Percentiles rank a stretch among this genome's conserved stretches.
Evolutionary conservation across 345 rosid genomes (phyloP).

Genomic region (Gossypium herbaceum): DNA sequence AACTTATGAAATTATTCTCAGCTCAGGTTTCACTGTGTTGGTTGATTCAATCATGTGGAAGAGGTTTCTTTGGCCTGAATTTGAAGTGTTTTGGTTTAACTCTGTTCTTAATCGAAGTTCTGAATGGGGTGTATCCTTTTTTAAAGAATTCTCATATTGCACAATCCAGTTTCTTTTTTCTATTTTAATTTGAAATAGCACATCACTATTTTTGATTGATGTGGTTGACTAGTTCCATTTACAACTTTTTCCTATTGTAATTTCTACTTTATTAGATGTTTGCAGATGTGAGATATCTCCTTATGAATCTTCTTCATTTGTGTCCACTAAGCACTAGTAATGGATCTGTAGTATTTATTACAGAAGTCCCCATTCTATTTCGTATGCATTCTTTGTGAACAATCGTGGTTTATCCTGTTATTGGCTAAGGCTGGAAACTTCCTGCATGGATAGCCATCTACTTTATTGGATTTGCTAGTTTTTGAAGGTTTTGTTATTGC

Average conservation of each 20-base stretch:
- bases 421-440: slow-evolving; percentile 1
- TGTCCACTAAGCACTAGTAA: not conserved
- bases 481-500: not conserved
- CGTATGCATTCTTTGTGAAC: not conserved
- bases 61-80: slow-evolving; percentile 83
- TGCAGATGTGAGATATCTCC: not conserved
- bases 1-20: slow-evolving; percentile 27
- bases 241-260: not conserved
- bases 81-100: slow-evolving; percentile 97
- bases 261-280: not conserved
- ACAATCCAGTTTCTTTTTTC: not conserved
- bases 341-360: not conserved
- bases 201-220: not conserved
- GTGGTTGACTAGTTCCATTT: slow-evolving; percentile 1
- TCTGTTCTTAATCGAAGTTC: slow-evolving; percentile 92
- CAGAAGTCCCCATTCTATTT: not conserved
- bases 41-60: slow-evolving; percentile 96
- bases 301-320: not conserved
- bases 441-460: not conserved
- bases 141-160: slow-evolving; percentile 6
- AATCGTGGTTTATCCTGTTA: not conserved
- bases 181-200: not conserved
- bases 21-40: slow-evolving; percentile 66
- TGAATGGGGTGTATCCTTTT: slow-evolving; percentile 98
- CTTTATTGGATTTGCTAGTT: not conserved